Evolutionary conservation across 345 rosid species (phyloP), one percentile per base, ranked within the genome.

Genomic region (Pugionium dolabratum): DNA sequence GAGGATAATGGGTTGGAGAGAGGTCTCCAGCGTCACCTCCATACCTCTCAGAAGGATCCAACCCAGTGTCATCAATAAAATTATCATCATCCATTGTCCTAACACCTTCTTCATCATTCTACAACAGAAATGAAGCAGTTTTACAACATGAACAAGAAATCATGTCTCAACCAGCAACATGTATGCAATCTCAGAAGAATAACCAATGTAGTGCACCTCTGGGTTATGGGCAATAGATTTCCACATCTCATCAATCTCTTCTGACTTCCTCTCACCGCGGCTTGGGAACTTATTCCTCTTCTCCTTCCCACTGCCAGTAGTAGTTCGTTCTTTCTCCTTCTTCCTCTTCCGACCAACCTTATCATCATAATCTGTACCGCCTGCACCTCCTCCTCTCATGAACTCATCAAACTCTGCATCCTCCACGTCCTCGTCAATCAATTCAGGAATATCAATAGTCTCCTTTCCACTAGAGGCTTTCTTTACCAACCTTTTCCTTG

Each of bases 221-320:
- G 98, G 91, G 78, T 93, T 89, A 50, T 81, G 83, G 1, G 95
- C 97, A 66, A 90, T 86, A 33, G 92, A 87, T 30, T 88, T 81
- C 99, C 99, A 94, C 97, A 94, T 88, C 88, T 90, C 99, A 61
- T 86, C 82, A 27, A 94, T 85, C 72, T 88, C 96, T 4, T 73
- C 80, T 1, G 79, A 72, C 64, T 68, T 70, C 52, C 84, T 79
- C 62, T 81, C 85, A 18, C 66, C 69, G 28, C 75, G 81, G 7
- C 64, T 66, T 4, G 79, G 59, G 36, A 47, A 74, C 70, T 60
- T 87, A 26, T 69, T 63, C 79, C 71, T 84, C 73, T 75, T 86
- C 74, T 79, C 85, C 61, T 85, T 82, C 81, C 80, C 85, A 55
- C 79, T 74, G 36, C 74, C 64, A 28, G 74, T 61, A 39, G 73